A percentile compares a stretch with the other conserved stretches of the same genome.
Conservation (phyloP, 108 stramenopile genomes). For the Thalassiosira profunda region DNA sequence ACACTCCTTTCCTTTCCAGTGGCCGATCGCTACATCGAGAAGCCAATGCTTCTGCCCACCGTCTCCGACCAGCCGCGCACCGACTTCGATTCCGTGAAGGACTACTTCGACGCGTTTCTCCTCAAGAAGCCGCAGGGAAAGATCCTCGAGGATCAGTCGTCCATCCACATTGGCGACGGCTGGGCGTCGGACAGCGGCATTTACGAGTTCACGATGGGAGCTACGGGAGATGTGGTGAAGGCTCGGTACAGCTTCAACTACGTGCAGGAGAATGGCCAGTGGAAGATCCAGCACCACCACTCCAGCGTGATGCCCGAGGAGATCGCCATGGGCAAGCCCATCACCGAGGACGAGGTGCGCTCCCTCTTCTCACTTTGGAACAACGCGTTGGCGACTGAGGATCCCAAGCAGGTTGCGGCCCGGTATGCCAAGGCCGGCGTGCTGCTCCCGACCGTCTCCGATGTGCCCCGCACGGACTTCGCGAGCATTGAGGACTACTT, state of each 20-base stretch:
- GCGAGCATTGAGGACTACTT: conserved; percentile 59
- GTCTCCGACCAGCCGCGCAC: conserved; percentile 63
- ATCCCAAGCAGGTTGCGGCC: conserved; percentile 41
- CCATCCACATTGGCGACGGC: conserved; percentile 53
- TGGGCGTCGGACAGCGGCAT: conserved; percentile 51
- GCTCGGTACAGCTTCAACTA: conserved; percentile 62
- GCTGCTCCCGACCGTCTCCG: conserved; percentile 55
- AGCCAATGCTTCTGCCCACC: conserved; percentile 61
- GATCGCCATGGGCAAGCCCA: conserved; percentile 25
- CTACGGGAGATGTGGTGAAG: conserved; percentile 36
- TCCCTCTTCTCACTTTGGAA: conserved; percentile 63
- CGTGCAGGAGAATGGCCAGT: conserved; percentile 45
- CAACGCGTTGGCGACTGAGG: conserved; percentile 62
- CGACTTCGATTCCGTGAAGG: conserved; percentile 60
- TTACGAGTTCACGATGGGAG: conserved; percentile 69
- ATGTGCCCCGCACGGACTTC: conserved; percentile 60
- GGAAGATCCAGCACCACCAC: conserved; percentile 73
- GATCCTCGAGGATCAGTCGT: conserved; percentile 60
- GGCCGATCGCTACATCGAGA: conserved; percentile 55
- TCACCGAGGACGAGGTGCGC: conserved; percentile 52
- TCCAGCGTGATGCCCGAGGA: conserved; percentile 68
- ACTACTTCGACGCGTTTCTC: conserved; percentile 73
- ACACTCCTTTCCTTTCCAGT: no score
- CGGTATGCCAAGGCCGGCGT: conserved; percentile 51
- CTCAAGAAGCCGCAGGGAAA: conserved; percentile 60